phyloP scores from a whole-genome alignment of 768 basidiomycete genomes.

The Porpolomopsis calyptriformis region DNA sequence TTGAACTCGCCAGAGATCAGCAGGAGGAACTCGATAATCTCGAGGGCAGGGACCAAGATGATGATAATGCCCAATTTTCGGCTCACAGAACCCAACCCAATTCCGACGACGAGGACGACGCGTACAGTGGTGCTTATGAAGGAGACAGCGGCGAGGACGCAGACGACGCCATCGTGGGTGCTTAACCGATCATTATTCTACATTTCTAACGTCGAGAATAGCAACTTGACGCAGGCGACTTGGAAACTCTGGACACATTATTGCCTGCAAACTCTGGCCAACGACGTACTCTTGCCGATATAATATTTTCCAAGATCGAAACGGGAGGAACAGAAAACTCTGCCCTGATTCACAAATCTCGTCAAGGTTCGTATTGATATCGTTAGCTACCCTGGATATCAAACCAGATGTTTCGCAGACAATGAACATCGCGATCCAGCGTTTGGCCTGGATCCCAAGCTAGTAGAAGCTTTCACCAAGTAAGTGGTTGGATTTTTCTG shows the following conservation, averaged over 20 bases:
- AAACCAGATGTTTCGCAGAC: slow-evolving; percentile 24
- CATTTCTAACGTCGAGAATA: slow-evolving; percentile 20
- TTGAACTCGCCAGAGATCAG: slow-evolving; percentile 87
- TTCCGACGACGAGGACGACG: slow-evolving; percentile 40
- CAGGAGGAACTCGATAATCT: slow-evolving; percentile 74
- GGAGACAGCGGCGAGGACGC: slow-evolving; percentile 40
- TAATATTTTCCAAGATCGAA: slow-evolving; percentile 93
- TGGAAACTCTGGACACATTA: slow-evolving; percentile 74
- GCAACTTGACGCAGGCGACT: slow-evolving; percentile 87
- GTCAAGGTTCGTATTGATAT: slow-evolving; percentile 34
- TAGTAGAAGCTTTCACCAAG: slow-evolving; percentile 92
- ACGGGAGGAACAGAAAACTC: slow-evolving; percentile 43
- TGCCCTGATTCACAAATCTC: slow-evolving; percentile 48
- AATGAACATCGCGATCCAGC: slow-evolving; percentile 64
- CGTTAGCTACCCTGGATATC: slow-evolving; percentile 3
- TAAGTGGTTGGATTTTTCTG: slow-evolving; percentile 33
- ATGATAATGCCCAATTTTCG: slow-evolving; percentile 13
- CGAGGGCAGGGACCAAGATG: slow-evolving; percentile 43
- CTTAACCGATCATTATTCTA: background rate
- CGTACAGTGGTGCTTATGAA: slow-evolving; percentile 41
- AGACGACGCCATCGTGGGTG: slow-evolving; percentile 54
- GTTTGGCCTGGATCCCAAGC: slow-evolving; percentile 80
- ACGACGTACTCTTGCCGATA: slow-evolving; percentile 82
- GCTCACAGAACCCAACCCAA: slow-evolving; percentile 33
- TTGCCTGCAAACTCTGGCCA: slow-evolving; percentile 67